These are phyloP conservation scores for Cordyceps militaris DNA, from an alignment of 2,329 filamentous ascomycete species.

Conservation along the genomic window DNA sequence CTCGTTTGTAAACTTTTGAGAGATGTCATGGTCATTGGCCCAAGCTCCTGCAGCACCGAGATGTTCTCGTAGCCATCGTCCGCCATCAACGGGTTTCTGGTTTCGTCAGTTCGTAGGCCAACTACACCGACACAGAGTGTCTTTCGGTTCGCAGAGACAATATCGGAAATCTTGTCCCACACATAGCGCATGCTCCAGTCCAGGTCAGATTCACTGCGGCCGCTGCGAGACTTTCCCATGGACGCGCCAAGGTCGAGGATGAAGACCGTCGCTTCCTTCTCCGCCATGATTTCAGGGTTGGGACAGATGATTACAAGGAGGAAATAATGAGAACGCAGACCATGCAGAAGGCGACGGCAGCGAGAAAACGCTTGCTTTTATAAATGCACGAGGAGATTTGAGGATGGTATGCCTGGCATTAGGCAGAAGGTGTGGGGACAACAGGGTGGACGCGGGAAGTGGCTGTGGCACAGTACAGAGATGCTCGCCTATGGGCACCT, in stretches of 20 bases:
- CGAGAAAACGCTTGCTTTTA: background rate
- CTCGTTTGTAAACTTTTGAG: conserved; percentile 56
- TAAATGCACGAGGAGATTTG: background rate
- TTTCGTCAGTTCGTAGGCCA: conserved; percentile 73
- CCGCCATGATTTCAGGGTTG: conserved; percentile 58
- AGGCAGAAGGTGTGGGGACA: conserved; percentile 13
- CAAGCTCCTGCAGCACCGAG: conserved; percentile 64
- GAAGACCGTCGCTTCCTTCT: conserved; percentile 89
- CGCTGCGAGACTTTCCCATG: conserved; percentile 69
- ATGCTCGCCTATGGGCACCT: no score
- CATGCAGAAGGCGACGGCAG: background rate
- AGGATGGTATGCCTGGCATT: background rate
- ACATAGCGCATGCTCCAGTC: conserved; percentile 88
- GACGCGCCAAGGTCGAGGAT: conserved; percentile 81
- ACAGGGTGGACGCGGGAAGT: background rate
- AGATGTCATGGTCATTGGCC: conserved; percentile 56
- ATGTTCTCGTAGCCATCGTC: conserved; percentile 77
- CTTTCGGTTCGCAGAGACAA: conserved; percentile 59
- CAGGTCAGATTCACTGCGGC: conserved; percentile 69
- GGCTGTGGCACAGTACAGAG: no score
- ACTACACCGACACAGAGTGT: conserved; percentile 71
- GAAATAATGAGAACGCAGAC: background rate
- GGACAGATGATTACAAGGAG: background rate
- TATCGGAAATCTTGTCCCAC: conserved; percentile 80
- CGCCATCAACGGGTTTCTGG: conserved; percentile 59